Evolutionary conservation across 208 protist species (phyloP), one percentile per base, ranked within the genome.

Genomic region (Paratrypanosoma confusum): DNA sequence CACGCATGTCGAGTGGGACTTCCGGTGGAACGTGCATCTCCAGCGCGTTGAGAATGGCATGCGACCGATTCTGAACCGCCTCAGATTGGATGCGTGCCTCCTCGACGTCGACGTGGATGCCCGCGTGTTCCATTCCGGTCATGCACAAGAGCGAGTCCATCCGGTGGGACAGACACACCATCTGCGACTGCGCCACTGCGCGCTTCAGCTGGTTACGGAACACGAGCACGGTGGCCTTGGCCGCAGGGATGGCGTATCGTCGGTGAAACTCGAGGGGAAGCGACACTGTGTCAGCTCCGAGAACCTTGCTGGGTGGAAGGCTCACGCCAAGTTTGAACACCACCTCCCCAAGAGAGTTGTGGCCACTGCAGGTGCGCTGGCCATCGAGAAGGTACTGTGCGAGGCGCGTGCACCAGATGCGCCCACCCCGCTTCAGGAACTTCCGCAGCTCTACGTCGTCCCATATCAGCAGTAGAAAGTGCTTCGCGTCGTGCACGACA

Each of bases 401-500:
- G 38, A 85, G 50, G 65, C 74, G 83, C 26, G 78, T 82, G 37
- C 82, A 91, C 82, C 82, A 91, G 46, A 91, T 69, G 17, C 77
- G 65, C 2, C 82, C 82, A 14, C 82, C 82, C 22, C 82, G 82
- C 20, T 58, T 46, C 21, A 91, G 43, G 39, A 91, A 91, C 3
- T 22, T 39, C 31, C 60, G 54, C 25, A 91, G 50, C 53, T 81
- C 74, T 10, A 23, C 45, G 44, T 85, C 72, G 33, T 71, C 55
- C 54, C 70, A 76, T 1, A 71, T 20, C 3, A 85, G 51, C 23
- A 91, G 36, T 0, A 71, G 26, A 14, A 91, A 65, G 1, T 68
- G 58, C 54, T 91, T 91, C 13, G 72, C 78, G 36, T 85, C 75
- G 54, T 91, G 72, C 10, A 56, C 55, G 8, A 91, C 77, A 37